A percentile compares a stretch with the other conserved stretches of the same genome.
These are phyloP conservation scores for Zymoseptoria passerinii DNA, from an alignment of 2,329 filamentous ascomycete genomes.

Conservation along the genomic window DNA sequence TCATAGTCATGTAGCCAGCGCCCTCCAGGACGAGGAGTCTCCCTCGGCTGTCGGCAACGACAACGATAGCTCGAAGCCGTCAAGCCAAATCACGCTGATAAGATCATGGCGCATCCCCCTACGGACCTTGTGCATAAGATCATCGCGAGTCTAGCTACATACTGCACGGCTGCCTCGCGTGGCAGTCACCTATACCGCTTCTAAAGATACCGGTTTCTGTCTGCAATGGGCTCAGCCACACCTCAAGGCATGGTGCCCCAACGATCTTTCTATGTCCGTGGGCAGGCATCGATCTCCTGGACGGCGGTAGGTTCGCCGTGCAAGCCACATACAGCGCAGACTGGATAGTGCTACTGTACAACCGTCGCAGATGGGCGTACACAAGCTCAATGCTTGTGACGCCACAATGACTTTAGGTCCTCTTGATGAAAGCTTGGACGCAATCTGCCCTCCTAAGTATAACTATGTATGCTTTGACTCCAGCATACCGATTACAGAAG, in stretches of 20 bases:
- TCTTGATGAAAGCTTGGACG: not conserved
- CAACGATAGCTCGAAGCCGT: too few relatives aligned
- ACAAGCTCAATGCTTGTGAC: not conserved
- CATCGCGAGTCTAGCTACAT: not conserved
- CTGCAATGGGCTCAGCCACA: not conserved
- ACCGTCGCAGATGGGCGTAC: not conserved
- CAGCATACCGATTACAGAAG: not conserved
- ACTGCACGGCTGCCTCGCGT: not conserved
- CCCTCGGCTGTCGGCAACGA: too few relatives aligned
- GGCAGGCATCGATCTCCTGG: not conserved
- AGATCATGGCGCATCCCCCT: not conserved
- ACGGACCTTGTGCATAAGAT: not conserved
- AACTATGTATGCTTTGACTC: not conserved
- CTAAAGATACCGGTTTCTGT: not conserved
- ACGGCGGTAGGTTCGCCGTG: not conserved
- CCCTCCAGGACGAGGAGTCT: too few relatives aligned
- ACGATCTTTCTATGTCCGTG: not conserved
- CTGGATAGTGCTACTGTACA: not conserved
- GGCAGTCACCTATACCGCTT: not conserved
- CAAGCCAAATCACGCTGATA: not conserved
- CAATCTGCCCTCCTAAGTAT: not conserved
- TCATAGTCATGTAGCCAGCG: not conserved
- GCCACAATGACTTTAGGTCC: not conserved
- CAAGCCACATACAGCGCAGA: not conserved
- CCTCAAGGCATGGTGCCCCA: not conserved